Base-by-base conservation (phyloP, 306 rosid genomes). In the Acacia melanoxylon region DNA sequence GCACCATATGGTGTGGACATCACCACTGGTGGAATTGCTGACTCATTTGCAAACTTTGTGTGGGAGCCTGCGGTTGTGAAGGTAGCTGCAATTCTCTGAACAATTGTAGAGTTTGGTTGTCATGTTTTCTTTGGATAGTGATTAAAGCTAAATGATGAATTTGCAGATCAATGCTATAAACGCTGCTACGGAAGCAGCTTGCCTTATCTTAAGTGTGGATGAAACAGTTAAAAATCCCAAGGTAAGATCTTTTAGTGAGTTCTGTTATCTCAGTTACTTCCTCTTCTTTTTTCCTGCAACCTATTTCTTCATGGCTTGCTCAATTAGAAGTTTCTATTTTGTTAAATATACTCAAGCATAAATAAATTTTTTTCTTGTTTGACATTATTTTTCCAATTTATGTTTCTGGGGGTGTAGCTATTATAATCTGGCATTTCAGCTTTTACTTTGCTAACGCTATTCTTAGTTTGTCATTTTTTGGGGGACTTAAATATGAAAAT, bases 61-160 rank as follows among this genome's bases (percentile, higher is more conserved):
- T 96, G 99, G 99, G 99, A 96, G 89, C 99, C 99, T 31, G 93
- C 99, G 14, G 89, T 96, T 82, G 99, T 96, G 62, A 96, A 96
- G 98, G 99, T 93, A 83, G 45, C 24, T 31, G 40, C 20, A 2
- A 63, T 74, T 24, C 29, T 17, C 27, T 72, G 10, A 12, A 17
- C 4, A 14, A 22, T 40, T 71, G 54, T 66, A 19, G 59, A 24
- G 49, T 54, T 67, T 65, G 16, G 29, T 79, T 81, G 52, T 77
- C n/a, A n/a, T 70, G 11, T 75, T 85, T 78, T 79, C 61, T 76
- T 54, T 54, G 31, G 37, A 41, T 42, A 74, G 44, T 77, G 81
- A 58, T 49, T 68, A 46, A 76, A 83, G 25, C 14, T 48, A 68
- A 15, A 66, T 19, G 1, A 48, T 72, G 59, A 76, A 49, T 52